Conservation (phyloP, 2,329 filamentous ascomycete genomes). For the Cercospora sp. region DNA sequence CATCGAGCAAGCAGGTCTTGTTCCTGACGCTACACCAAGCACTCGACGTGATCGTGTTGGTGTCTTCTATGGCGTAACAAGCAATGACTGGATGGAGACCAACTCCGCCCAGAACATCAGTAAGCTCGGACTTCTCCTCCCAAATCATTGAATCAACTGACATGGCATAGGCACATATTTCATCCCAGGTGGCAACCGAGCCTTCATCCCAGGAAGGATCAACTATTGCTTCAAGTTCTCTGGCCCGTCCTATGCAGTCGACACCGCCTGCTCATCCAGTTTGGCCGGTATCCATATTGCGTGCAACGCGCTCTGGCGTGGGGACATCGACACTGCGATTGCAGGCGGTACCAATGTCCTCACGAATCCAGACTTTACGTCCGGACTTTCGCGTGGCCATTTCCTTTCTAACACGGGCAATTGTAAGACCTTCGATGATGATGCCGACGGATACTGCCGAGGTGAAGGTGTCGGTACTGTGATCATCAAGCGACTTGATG, state of each 20-base stretch:
- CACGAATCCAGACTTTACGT: not conserved
- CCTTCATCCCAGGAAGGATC: not conserved
- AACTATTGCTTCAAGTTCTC: not conserved
- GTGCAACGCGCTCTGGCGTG: not conserved
- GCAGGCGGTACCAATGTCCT: not conserved
- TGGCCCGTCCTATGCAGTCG: not conserved
- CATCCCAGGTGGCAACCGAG: not conserved
- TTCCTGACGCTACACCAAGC: conserved; percentile 6
- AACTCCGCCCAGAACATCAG: conserved; percentile 28
- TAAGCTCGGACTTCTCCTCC: not conserved
- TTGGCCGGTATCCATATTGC: not conserved
- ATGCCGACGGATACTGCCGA: not conserved
- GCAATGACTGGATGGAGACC: conserved; percentile 24
- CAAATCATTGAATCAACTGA: not conserved
- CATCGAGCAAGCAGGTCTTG: not conserved
- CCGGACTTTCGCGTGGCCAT: not conserved
- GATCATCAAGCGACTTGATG: not conserved
- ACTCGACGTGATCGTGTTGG: conserved; percentile 9
- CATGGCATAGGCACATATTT: not conserved
- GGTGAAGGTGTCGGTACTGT: not conserved
- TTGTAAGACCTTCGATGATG: not conserved
- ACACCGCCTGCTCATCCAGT: not conserved
- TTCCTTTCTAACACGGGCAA: not conserved
- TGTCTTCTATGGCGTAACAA: conserved; percentile 15
- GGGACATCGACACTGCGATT: not conserved